Base-by-base conservation (phyloP, 208 protist species). In the Acanthamoeba lenticulata region DNA sequence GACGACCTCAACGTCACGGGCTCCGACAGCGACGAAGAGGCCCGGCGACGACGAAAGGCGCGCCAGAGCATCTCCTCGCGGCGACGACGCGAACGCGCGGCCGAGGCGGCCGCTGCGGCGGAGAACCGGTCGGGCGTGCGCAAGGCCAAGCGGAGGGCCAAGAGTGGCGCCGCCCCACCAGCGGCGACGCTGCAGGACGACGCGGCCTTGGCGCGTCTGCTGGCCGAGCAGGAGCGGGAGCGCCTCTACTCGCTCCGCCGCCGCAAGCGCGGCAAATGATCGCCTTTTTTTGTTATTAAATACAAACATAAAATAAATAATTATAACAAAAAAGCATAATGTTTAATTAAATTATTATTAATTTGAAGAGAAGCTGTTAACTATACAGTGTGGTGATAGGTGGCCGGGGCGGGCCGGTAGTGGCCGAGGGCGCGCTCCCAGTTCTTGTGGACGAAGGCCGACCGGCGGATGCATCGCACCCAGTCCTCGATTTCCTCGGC, bases 351-450 rank as follows among this genome's bases (percentile, higher is more conserved):
- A 52, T 5, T 52, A 52, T 52, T 52, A 19, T 52, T 52, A 19
- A 15, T 5, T 52, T 5, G 9, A 52, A 5, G 15, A 5, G 47
- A 52, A 52, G 9, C 9, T 52, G 5, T 52, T 52, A 19, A 34
- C 60, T 86, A 86, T 86, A 86, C 77, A 86, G 77, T 86, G 45
- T 86, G 49, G 77, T 86, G 77, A 44, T 86, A 86, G 44, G 77
- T 57, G 34, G 77, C 77, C 2, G 77, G 77, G 38, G 77, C 17
- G 6, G 77, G 77, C 38, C 77, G 77, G 77, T 86, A 86, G 44
- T 86, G 77, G 9, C n/a, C 40, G 21, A 86, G 44, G 5, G 44
- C 45, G 17, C 77, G 38, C 27, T 86, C 77, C 77, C 77, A 86
- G 77, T 86, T 86, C 77, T 86, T 86, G 44, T 86, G 45, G n/a